Conservation (phyloP, 1,139 yeast genomes). For the Hemisphaericaspora lyxosophila region DNA sequence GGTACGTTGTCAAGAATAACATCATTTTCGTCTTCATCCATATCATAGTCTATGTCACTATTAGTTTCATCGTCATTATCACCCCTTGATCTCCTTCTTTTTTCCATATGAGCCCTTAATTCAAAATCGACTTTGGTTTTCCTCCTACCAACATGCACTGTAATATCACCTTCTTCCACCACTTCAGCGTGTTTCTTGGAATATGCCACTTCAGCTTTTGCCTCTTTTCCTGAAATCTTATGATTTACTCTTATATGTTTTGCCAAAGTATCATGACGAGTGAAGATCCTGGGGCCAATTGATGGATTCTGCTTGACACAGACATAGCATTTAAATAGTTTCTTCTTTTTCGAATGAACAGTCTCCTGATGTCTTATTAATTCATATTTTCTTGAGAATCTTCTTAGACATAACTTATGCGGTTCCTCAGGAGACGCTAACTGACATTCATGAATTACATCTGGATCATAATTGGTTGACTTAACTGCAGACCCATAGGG, state of each 20-base stretch:
- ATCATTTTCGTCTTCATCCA: constrained; percentile 30
- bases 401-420: constrained; percentile 67
- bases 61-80: constrained; percentile 15
- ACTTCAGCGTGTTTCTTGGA: constrained; percentile 50
- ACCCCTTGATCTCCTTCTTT: constrained; percentile 22
- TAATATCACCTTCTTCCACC: constrained; percentile 44
- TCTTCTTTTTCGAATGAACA: constrained; percentile 86
- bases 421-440: constrained; percentile 49
- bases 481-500: constrained; percentile 20
- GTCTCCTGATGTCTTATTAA: constrained; percentile 94
- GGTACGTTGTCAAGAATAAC: constrained; percentile 15
- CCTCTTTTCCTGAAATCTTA: constrained; percentile 65
- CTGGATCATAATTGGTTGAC: constrained; percentile 50
- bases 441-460: constrained; percentile 50
- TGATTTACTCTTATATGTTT: constrained; percentile 92
- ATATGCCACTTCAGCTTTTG: constrained; percentile 53
- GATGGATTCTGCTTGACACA: constrained; percentile 66
- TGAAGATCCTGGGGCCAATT: constrained; percentile 68
- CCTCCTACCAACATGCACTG: constrained; percentile 50
- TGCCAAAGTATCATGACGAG: constrained; percentile 91
- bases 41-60: constrained; percentile 23
- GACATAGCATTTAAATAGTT: constrained; percentile 80
- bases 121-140: constrained; percentile 52
- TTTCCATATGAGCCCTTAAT: constrained; percentile 49
- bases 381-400: constrained; percentile 92